Conservation (phyloP, 1,139 yeast species). For the Hansenula sp. region DNA sequence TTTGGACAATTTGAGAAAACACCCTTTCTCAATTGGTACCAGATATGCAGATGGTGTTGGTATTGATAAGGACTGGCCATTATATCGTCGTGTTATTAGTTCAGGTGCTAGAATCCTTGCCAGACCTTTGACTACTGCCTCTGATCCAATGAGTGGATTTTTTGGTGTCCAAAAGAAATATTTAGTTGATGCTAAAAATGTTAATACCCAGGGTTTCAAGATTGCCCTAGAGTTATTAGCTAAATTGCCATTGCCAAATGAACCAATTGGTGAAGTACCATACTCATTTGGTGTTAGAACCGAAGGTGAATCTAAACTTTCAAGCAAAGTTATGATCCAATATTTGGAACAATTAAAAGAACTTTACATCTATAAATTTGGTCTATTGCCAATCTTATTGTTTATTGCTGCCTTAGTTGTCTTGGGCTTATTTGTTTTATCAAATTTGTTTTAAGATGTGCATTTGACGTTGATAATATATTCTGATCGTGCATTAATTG, state of each 20-base stretch:
- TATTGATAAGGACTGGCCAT: slow-evolving; percentile 45
- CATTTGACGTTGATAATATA: neutral
- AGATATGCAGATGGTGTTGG: slow-evolving; percentile 47
- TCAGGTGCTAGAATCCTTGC: slow-evolving; percentile 43
- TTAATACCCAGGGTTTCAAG: slow-evolving; percentile 41
- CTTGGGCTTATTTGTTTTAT: slow-evolving; percentile 25
- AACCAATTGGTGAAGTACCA: slow-evolving; percentile 39
- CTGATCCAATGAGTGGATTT: slow-evolving; percentile 46
- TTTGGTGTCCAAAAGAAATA: slow-evolving; percentile 42
- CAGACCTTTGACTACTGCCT: slow-evolving; percentile 39
- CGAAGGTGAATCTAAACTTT: slow-evolving; percentile 43
- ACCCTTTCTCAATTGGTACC: slow-evolving; percentile 41
- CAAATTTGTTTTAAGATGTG: slow-evolving; percentile 17
- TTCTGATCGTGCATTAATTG: neutral
- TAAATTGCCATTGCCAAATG: slow-evolving; percentile 35
- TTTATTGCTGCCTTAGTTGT: slow-evolving; percentile 26
- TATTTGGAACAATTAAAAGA: slow-evolving; percentile 40
- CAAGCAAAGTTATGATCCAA: slow-evolving; percentile 41
- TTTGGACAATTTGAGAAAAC: slow-evolving; percentile 31
- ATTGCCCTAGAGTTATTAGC: slow-evolving; percentile 42
- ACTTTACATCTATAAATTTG: slow-evolving; percentile 38
- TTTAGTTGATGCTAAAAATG: slow-evolving; percentile 28
- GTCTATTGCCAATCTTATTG: slow-evolving; percentile 30
- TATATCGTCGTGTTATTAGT: slow-evolving; percentile 41
- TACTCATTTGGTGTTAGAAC: slow-evolving; percentile 47